phyloP scores from a whole-genome alignment of 192 early-diverging fungal genomes.

The Phlyctochytrium bullatum region DNA sequence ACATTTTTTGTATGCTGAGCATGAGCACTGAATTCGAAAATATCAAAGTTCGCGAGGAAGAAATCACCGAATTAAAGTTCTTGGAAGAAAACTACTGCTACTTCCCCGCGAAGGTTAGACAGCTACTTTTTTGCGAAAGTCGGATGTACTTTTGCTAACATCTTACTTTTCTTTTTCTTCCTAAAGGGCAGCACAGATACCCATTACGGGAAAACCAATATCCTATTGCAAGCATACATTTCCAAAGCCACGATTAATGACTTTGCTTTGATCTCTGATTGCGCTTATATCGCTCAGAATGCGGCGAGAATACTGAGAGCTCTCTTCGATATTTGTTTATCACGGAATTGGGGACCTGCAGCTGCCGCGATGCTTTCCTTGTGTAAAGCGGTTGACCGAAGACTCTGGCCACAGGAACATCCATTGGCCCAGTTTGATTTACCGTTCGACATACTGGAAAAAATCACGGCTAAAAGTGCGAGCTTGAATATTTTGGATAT shows the following conservation, averaged over 20 bases:
- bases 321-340: conserved; percentile 91
- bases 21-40: conserved; percentile 92
- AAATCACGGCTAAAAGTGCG: conserved; percentile 64
- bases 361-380: conserved; percentile 76
- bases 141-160: neutral
- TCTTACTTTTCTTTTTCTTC: conserved; percentile 8
- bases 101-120: conserved; percentile 78
- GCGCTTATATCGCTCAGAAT: conserved; percentile 92
- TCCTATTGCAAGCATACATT: conserved; percentile 87
- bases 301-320: conserved; percentile 89
- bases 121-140: neutral
- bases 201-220: conserved; percentile 89
- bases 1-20: conserved; percentile 86
- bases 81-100: conserved; percentile 67
- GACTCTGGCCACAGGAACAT: conserved; percentile 92
- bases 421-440: conserved; percentile 83
- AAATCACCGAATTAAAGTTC: conserved; percentile 76
- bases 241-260: conserved; percentile 78
- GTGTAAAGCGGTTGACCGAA: conserved; percentile 80
- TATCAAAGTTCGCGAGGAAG: conserved; percentile 88
- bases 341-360: conserved; percentile 85
- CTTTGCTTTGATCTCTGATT: conserved; percentile 93
- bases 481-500: conserved; percentile 60
- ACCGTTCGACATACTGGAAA: conserved; percentile 67
- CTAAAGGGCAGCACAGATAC: conserved; percentile 72